phyloP scores from a whole-genome alignment of 129 eudicot genomes.

The Calendula officinalis region DNA sequence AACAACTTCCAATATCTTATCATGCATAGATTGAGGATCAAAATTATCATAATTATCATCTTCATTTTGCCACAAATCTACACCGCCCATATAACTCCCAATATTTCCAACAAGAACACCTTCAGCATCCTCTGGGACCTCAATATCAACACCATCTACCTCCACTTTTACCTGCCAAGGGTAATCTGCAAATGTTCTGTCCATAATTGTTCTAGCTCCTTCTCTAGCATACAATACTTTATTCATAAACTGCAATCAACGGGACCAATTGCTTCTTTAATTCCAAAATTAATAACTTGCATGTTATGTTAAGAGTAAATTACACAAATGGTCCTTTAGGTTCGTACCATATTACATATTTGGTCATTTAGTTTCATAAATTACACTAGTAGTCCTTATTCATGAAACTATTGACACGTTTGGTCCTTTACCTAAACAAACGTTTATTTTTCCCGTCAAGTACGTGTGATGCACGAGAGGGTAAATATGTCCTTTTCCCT shows the following conservation, averaged over 20 bases:
- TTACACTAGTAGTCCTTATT: no score
- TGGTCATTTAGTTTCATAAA: no score
- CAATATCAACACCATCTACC: slow-evolving; percentile 92
- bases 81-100: slow-evolving; percentile 99
- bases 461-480: no score
- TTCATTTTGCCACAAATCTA: slow-evolving; percentile 98
- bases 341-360: no score
- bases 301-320: no score
- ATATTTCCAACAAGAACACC: slow-evolving; percentile 98
- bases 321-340: no score
- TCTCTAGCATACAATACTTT: slow-evolving; percentile 98
- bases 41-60: slow-evolving; percentile 86
- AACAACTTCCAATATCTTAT: slow-evolving; percentile 86
- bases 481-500: no score
- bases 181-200: slow-evolving; percentile 88
- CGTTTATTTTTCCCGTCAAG: no score
- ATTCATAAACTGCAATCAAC: slow-evolving; percentile 77
- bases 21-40: slow-evolving; percentile 99
- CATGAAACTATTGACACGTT: no score
- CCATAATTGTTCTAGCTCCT: slow-evolving; percentile 97
- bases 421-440: no score
- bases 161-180: slow-evolving; percentile 96
- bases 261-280: no score
- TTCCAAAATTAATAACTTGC: no score
- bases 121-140: slow-evolving; percentile 99